Evolutionary conservation across 2,329 filamentous ascomycete genomes (phyloP).

Genomic region (Nigrospora oryzae): DNA sequence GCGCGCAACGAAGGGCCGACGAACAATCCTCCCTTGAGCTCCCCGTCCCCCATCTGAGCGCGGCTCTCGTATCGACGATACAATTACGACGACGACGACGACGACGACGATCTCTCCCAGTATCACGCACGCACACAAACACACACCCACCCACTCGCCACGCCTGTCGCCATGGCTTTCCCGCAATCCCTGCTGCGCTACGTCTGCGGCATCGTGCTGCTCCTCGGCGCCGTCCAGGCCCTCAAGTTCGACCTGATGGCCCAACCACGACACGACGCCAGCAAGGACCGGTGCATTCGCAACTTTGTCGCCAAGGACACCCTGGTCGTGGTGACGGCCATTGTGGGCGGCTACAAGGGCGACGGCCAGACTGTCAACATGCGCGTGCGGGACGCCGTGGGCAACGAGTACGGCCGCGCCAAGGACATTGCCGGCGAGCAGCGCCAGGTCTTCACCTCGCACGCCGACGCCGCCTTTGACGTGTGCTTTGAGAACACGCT

Average conservation of each 20-base stretch:
- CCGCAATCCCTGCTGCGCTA: slow-evolving; percentile 43
- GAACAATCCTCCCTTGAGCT: no score
- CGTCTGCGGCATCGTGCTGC: slow-evolving; percentile 48
- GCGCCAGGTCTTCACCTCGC: slow-evolving; percentile 87
- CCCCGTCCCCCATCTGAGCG: no score
- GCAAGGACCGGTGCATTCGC: slow-evolving; percentile 79
- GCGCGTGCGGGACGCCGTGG: slow-evolving; percentile 82
- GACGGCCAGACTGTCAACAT: slow-evolving; percentile 94
- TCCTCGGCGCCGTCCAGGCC: slow-evolving; percentile 49
- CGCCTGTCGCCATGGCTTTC: slow-evolving; percentile 34
- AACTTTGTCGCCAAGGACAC: slow-evolving; percentile 93
- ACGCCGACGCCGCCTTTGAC: slow-evolving; percentile 86
- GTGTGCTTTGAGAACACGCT: slow-evolving; percentile 91
- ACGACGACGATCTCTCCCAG: no score
- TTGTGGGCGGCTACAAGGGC: slow-evolving; percentile 72
- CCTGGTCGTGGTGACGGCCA: slow-evolving; percentile 90
- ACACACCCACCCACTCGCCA: slow-evolving; percentile 4
- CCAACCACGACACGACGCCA: slow-evolving; percentile 45
- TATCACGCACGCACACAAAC: not conserved
- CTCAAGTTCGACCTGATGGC: slow-evolving; percentile 92
- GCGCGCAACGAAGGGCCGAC: no score
- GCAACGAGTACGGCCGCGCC: slow-evolving; percentile 90
- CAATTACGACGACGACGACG: no score
- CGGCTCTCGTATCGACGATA: no score
- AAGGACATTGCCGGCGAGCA: slow-evolving; percentile 89